phyloP scores from a whole-genome alignment of 2,329 filamentous ascomycete genomes.

The Botryotinia convoluta region DNA sequence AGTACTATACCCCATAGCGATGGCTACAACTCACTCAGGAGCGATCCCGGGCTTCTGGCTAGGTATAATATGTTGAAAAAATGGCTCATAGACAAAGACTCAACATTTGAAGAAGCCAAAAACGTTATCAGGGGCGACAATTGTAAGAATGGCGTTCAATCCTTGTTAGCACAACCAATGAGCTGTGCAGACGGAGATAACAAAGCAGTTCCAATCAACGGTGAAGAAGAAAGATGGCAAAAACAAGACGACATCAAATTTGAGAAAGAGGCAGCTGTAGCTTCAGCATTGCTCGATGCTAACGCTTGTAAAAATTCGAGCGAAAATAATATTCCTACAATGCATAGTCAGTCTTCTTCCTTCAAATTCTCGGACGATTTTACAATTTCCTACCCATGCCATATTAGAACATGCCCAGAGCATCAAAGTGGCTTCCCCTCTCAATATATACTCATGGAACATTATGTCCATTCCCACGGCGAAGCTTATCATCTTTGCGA shows the following conservation, averaged over 20 bases:
- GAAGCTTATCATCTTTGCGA: slow-evolving; percentile 8
- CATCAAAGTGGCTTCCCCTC: slow-evolving; percentile 2
- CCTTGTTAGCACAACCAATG: not conserved
- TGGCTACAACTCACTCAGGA: not conserved
- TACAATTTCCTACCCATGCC: not conserved
- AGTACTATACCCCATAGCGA: not conserved
- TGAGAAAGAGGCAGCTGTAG: not conserved
- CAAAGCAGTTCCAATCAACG: not conserved
- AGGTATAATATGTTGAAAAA: not conserved
- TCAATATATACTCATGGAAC: not conserved
- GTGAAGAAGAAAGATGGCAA: not conserved
- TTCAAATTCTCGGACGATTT: not conserved
- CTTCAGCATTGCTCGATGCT: not conserved
- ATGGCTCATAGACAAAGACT: not conserved
- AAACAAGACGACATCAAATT: not conserved
- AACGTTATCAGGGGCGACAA: not conserved
- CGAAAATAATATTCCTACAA: not conserved
- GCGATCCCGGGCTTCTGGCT: not conserved
- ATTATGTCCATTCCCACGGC: not conserved
- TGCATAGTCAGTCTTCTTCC: not conserved
- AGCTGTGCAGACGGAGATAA: not conserved
- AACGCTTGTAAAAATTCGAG: not conserved
- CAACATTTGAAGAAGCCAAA: not conserved
- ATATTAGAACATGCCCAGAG: slow-evolving; percentile 2
- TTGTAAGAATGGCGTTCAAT: not conserved